phyloP scores from a whole-genome alignment of 2,329 filamentous ascomycete species.

The Leptographium radiaticola region DNA sequence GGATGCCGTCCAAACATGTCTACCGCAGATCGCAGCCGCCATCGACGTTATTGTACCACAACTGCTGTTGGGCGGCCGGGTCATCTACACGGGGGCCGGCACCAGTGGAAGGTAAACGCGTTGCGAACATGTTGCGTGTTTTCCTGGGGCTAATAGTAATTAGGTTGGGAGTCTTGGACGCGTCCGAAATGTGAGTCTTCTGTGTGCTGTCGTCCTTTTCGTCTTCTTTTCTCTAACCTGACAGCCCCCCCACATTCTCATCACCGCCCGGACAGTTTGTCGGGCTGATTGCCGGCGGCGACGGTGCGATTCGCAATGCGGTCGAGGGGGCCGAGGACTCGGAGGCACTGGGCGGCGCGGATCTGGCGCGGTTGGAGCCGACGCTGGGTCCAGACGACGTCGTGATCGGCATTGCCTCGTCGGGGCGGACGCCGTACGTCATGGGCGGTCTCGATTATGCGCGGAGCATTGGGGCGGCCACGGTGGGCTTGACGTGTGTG shows the following conservation, averaged over 20 bases:
- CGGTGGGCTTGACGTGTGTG: constrained; percentile 25
- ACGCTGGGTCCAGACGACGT: constrained; percentile 18
- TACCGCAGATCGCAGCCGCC: constrained; percentile 19
- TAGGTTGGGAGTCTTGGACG: constrained; percentile 17
- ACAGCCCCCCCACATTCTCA: constrained; percentile 24
- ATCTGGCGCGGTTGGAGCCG: constrained; percentile 14
- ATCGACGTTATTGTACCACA: constrained; percentile 20
- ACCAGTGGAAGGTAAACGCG: constrained; percentile 26
- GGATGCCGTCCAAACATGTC: constrained; percentile 17
- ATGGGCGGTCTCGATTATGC: constrained; percentile 24
- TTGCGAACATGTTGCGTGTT: not conserved
- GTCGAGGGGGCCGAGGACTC: constrained; percentile 29
- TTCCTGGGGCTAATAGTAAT: no score
- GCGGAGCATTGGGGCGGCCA: constrained; percentile 20
- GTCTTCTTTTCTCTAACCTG: not conserved
- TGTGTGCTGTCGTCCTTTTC: not conserved
- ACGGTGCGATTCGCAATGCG: constrained; percentile 24
- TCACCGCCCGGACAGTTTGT: constrained; percentile 25
- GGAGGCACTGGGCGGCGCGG: constrained; percentile 16
- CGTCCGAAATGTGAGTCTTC: constrained; percentile 22
- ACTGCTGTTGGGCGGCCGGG: constrained; percentile 20
- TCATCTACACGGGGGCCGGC: constrained; percentile 27
- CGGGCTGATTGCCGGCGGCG: constrained; percentile 27
- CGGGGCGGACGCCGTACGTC: constrained; percentile 28
- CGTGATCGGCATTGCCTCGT: constrained; percentile 28